Evolutionary conservation across 768 basidiomycete genomes (phyloP), one percentile per base, ranked within the genome.

Genomic region (Tricholoma saponaceum): DNA sequence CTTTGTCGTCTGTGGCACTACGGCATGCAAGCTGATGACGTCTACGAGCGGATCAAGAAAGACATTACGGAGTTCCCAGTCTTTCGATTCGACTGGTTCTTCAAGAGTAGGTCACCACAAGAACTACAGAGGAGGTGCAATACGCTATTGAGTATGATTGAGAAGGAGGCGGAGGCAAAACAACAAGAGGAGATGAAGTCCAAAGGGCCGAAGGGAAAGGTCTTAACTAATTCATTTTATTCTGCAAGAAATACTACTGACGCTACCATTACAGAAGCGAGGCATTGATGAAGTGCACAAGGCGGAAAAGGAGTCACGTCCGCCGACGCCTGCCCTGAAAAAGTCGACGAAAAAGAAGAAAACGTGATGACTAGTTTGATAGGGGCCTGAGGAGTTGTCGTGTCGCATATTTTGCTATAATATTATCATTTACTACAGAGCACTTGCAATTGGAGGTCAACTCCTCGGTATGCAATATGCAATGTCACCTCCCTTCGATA

Each of bases 31-130:
- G 75, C 81, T 14, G 92, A 92, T 51, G 94, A 97, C 64, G 89
- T 93, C 23, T 97, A 95, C 66, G 96, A 99, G 67, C 76, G 87
- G 54, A 97, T 98, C 74, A 97, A 96, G 82, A 85, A 88, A 71
- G 96, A 98, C 71, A 94, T 98, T 61, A 88, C 86, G 14, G 95
- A 98, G 73, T 98, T 95, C 73, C 95, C 96, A 1, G 90, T 95
- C 13, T 99, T 98, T 76, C 80, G 95, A 20, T 98, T 98, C 65
- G 95, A 98, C 67, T 98, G 95, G 96, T 98, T 97, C 77, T 89
- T 95, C 80, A 95, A 96, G 78, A 93, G 92, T 62, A 77, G 96
- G 55, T 92, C 90, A 10, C 86, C 92, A 2, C 87, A 92, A 65
- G 96, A 98, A 73, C 74, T 98, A 56, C 85, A 88, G 66, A 77